These are phyloP conservation scores for Kalmanozyma brasiliensis DNA, from an alignment of 1,284 basidiomycete species.

Conservation along the genomic window DNA sequence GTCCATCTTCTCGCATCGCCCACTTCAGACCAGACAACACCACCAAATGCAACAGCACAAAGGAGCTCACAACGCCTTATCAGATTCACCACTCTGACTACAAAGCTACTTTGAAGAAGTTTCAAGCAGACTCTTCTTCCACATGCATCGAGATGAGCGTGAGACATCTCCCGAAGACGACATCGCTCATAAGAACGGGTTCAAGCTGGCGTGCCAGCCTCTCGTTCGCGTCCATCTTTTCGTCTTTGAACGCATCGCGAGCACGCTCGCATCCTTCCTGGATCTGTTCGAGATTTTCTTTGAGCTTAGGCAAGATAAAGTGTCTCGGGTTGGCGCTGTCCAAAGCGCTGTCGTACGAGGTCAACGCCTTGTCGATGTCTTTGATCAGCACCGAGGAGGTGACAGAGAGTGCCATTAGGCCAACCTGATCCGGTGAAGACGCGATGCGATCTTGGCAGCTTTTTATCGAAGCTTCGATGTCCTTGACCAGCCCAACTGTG, in stretches of 20 bases:
- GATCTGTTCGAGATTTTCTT: conserved; percentile 12
- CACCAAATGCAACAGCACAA: too few species aligned
- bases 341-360: not conserved
- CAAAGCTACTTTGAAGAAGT: too few species aligned
- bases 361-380: conserved; percentile 1
- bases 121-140: not conserved
- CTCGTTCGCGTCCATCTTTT: not conserved
- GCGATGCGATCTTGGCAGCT: conserved; percentile 6
- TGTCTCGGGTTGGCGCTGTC: not conserved
- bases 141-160: conserved; percentile 17
- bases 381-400: conserved; percentile 1
- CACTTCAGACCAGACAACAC: too few species aligned
- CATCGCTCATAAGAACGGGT: conserved; percentile 7
- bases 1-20: too few species aligned
- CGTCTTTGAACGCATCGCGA: not conserved
- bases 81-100: too few species aligned
- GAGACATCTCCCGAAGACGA: conserved; percentile 20
- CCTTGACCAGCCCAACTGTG: conserved; percentile 4
- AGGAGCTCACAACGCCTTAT: too few species aligned
- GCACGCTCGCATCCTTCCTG: conserved; percentile 3
- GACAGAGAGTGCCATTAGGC: not conserved
- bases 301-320: conserved; percentile 11
- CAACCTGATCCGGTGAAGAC: not conserved
- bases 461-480: conserved; percentile 1
- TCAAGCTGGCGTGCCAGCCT: not conserved